These are phyloP conservation scores for Phymatotrichopsis omnivora DNA, from an alignment of 2,329 filamentous ascomycete species.

Conservation along the genomic window DNA sequence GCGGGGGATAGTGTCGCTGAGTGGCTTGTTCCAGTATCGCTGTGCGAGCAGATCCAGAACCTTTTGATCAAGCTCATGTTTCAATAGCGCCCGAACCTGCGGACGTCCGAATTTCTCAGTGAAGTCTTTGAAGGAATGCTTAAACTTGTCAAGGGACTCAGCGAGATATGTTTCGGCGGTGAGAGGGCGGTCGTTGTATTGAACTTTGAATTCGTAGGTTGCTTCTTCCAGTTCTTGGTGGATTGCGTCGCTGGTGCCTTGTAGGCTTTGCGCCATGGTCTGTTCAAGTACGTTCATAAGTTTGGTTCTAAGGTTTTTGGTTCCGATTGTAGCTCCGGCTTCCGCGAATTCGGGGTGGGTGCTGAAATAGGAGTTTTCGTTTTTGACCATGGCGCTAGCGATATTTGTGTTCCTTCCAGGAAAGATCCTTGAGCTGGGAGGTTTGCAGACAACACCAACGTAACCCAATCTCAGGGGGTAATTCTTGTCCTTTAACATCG, in stretches of 20 bases:
- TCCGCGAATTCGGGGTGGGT: conserved; percentile 74
- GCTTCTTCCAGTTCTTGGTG: conserved; percentile 92
- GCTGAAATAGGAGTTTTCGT: conserved; percentile 79
- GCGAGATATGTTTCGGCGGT: conserved; percentile 95
- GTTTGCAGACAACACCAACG: conserved; percentile 83
- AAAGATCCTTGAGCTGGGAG: conserved; percentile 63
- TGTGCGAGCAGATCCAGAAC: conserved; percentile 88
- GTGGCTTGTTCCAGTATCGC: conserved; percentile 93
- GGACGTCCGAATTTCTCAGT: conserved; percentile 78
- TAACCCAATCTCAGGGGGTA: conserved; percentile 94
- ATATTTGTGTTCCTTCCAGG: conserved; percentile 60
- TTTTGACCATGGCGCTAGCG: conserved; percentile 68
- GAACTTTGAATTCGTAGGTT: conserved; percentile 97
- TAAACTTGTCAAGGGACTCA: conserved; percentile 90
- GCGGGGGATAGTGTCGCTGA: conserved; percentile 64
- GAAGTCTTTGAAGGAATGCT: conserved; percentile 94
- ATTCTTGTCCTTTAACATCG: conserved; percentile 76
- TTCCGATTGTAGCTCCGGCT: conserved; percentile 63
- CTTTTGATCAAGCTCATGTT: conserved; percentile 85
- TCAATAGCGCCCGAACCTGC: conserved; percentile 81
- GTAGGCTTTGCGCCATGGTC: conserved; percentile 88
- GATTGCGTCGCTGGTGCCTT: conserved; percentile 83
- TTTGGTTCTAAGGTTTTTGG: conserved; percentile 79
- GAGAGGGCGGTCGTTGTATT: conserved; percentile 92
- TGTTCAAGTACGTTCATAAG: conserved; percentile 95